Conservation (phyloP, 768 basidiomycete genomes). For the Termitomyces sp. region DNA sequence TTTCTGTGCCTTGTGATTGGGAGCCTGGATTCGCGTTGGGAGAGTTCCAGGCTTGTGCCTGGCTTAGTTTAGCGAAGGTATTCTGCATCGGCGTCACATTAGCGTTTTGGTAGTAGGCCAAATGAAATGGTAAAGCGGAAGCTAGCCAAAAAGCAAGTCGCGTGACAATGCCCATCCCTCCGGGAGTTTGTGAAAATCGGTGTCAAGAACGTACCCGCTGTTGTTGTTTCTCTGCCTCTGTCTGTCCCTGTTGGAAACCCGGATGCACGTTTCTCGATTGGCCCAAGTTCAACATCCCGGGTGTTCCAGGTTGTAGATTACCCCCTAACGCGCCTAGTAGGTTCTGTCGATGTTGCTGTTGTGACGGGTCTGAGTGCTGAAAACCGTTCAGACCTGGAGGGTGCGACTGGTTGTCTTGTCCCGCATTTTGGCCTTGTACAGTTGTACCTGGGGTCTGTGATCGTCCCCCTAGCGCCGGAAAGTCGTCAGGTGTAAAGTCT, state of each 20-base stretch:
- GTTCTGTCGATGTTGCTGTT: slow-evolving; percentile 52
- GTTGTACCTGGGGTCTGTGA: slow-evolving; percentile 40
- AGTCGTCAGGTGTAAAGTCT: slow-evolving; percentile 86
- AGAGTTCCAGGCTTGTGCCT: slow-evolving; percentile 63
- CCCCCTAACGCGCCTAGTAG: slow-evolving; percentile 52
- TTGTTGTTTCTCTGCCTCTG: slow-evolving; percentile 65
- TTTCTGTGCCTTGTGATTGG: slow-evolving; percentile 27
- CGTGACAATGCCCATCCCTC: slow-evolving; percentile 5
- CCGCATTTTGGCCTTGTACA: slow-evolving; percentile 31
- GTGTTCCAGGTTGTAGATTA: slow-evolving; percentile 45
- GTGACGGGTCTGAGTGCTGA: slow-evolving; percentile 39
- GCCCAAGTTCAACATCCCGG: slow-evolving; percentile 65
- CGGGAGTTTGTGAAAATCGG: slow-evolving; percentile 8
- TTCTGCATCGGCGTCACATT: slow-evolving; percentile 35
- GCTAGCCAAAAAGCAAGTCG: slow-evolving; percentile 12
- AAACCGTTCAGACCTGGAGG: slow-evolving; percentile 83
- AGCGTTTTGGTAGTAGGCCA: slow-evolving; percentile 16
- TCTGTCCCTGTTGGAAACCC: slow-evolving; percentile 56
- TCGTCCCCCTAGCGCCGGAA: slow-evolving; percentile 80
- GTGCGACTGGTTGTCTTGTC: slow-evolving; percentile 47
- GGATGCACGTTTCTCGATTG: slow-evolving; percentile 48
- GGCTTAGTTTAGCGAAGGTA: slow-evolving; percentile 65
- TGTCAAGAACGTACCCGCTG: slow-evolving; percentile 52
- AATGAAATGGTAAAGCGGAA: slow-evolving; percentile 8
- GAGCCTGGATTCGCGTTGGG: slow-evolving; percentile 47